Evolutionary conservation across 2,329 filamentous ascomycete genomes (phyloP).

Genomic region (Podosphaera xanthii): DNA sequence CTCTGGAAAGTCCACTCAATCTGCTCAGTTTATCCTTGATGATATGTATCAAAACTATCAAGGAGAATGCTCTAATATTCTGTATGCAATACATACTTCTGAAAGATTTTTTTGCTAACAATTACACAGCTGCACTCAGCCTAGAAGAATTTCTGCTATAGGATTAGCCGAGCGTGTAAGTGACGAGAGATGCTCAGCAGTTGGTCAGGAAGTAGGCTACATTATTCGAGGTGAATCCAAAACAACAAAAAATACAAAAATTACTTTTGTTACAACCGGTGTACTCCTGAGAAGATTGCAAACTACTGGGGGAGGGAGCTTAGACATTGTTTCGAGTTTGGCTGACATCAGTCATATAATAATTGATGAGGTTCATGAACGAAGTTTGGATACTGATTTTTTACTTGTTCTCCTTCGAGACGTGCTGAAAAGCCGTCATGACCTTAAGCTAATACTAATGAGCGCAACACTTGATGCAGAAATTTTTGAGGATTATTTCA

Average conservation of each 20-base stretch:
- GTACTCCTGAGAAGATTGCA: slow-evolving; percentile 79
- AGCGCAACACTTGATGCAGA: slow-evolving; percentile 82
- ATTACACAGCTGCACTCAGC: slow-evolving; percentile 50
- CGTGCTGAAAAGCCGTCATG: slow-evolving; percentile 48
- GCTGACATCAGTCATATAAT: slow-evolving; percentile 86
- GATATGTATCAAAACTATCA: slow-evolving; percentile 59
- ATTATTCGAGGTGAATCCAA: slow-evolving; percentile 79
- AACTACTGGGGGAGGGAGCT: slow-evolving; percentile 57
- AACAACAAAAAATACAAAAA: slow-evolving; percentile 50
- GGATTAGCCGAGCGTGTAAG: slow-evolving; percentile 86
- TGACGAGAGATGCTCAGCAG: slow-evolving; percentile 60
- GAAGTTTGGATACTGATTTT: slow-evolving; percentile 87
- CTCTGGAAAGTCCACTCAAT: slow-evolving; percentile 91
- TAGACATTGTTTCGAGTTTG: slow-evolving; percentile 60
- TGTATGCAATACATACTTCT: slow-evolving; percentile 19
- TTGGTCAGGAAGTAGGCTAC: slow-evolving; percentile 81
- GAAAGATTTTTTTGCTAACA: slow-evolving; percentile 2
- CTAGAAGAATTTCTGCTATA: slow-evolving; percentile 78
- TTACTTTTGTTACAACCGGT: slow-evolving; percentile 91
- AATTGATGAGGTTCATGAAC: slow-evolving; percentile 90
- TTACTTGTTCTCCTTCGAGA: slow-evolving; percentile 69
- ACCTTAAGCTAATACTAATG: slow-evolving; percentile 85
- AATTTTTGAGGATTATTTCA: slow-evolving; percentile 70
- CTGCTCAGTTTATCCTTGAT: slow-evolving; percentile 86
- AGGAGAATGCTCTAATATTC: slow-evolving; percentile 62